Conservation (phyloP, 176 grass and related monocot species). For the Carex parvula region DNA sequence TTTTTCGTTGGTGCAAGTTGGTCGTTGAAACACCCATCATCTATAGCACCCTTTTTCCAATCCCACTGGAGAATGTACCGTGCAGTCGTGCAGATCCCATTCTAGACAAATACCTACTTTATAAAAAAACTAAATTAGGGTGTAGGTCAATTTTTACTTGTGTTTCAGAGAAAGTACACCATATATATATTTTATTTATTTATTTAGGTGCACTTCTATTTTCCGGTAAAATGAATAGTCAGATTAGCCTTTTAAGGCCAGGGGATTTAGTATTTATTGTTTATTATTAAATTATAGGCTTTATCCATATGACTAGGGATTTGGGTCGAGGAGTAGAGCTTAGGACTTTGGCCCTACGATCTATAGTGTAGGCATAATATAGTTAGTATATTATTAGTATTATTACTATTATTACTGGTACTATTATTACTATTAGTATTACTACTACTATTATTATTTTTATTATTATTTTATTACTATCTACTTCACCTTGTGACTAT, state of each 20-base stretch:
- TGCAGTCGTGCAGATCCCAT: neutral
- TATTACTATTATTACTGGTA: too few relatives aligned
- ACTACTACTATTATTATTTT: too few relatives aligned
- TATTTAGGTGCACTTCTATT: neutral
- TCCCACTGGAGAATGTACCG: neutral
- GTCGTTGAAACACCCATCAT: neutral
- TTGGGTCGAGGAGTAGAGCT: too few relatives aligned
- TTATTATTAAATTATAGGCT: constrained; percentile 20
- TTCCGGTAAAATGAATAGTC: neutral
- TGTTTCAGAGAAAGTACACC: neutral
- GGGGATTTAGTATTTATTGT: neutral
- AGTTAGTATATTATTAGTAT: too few relatives aligned
- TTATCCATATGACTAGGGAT: too few relatives aligned
- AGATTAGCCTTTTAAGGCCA: neutral
- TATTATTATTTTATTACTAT: too few relatives aligned
- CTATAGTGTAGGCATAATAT: too few relatives aligned
- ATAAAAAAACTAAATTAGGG: neutral
- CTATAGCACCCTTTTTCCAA: neutral
- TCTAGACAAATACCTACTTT: neutral
- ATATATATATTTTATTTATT: neutral
- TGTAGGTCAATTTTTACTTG: neutral
- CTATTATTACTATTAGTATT: too few relatives aligned
- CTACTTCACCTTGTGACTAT: too few relatives aligned
- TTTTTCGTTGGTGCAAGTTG: neutral
- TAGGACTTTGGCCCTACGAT: too few relatives aligned